Evolutionary conservation across 768 basidiomycete genomes (phyloP).

Genomic region (Heimioporus sp.): DNA sequence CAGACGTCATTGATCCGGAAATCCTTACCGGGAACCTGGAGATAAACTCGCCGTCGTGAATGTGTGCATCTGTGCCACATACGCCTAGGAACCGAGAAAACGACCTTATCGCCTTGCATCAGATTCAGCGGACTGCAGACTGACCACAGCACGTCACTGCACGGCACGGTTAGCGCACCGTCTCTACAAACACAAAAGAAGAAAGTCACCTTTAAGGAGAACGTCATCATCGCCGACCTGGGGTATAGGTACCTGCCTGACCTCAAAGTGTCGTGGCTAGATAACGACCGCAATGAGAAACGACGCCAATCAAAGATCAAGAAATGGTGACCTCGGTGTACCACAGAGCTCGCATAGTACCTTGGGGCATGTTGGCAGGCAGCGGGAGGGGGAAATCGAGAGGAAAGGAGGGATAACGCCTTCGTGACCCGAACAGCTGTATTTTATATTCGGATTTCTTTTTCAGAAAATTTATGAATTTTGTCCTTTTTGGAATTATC

Average conservation of each 20-base stretch:
- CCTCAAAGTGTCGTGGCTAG: slow-evolving; percentile 65
- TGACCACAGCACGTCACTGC: slow-evolving; percentile 45
- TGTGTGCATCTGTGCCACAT: slow-evolving; percentile 63
- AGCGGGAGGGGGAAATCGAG: neutral
- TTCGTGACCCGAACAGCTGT: slow-evolving; percentile 1
- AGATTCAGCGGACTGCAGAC: slow-evolving; percentile 5
- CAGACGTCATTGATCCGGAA: slow-evolving; percentile 19
- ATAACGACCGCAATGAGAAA: slow-evolving; percentile 13
- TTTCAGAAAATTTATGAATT: neutral
- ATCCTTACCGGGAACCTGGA: slow-evolving; percentile 50
- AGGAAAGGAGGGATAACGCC: slow-evolving; percentile 2
- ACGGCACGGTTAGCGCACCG: slow-evolving; percentile 2
- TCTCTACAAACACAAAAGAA: neutral
- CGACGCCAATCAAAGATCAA: neutral
- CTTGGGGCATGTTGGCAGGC: slow-evolving; percentile 44
- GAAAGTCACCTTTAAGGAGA: slow-evolving; percentile 60
- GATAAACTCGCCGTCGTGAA: slow-evolving; percentile 65
- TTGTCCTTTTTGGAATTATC: slow-evolving; percentile 18
- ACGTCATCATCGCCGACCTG: slow-evolving; percentile 65
- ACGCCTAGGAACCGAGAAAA: slow-evolving; percentile 37
- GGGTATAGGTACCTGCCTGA: slow-evolving; percentile 68
- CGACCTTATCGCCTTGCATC: neutral
- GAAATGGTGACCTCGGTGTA: slow-evolving; percentile 54
- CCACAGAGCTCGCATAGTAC: slow-evolving; percentile 74
- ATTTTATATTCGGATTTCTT: slow-evolving; percentile 22